Percentiles rank a stretch among this genome's conserved stretches.
Conservation (phyloP, 2,329 filamentous ascomycete genomes). For the Plenodomus biglobosus region DNA sequence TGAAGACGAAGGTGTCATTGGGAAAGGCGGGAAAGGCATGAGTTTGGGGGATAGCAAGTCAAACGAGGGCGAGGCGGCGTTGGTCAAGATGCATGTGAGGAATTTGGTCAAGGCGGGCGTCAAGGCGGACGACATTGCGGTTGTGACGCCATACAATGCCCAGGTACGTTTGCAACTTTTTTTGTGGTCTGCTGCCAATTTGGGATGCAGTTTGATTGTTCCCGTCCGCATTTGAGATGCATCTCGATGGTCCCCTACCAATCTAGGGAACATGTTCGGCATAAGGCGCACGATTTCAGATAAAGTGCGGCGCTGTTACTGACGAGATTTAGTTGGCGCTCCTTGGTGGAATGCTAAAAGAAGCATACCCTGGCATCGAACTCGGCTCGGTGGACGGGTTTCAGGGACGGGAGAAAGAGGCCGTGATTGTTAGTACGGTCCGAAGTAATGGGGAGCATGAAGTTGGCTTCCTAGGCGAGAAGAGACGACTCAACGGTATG, state of each 20-base stretch:
- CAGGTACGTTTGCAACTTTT: constrained; percentile 58
- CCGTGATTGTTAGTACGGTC: constrained; percentile 89
- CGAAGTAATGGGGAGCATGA: constrained; percentile 84
- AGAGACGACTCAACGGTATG: constrained; percentile 86
- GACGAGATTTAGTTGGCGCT: constrained; percentile 64
- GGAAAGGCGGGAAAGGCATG: constrained; percentile 51
- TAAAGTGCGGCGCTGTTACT: constrained; percentile 1
- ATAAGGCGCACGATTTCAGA: not conserved
- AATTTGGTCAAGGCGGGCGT: constrained; percentile 79
- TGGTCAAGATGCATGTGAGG: constrained; percentile 77
- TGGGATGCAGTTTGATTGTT: not conserved
- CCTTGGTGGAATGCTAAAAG: constrained; percentile 74
- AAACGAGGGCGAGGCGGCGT: constrained; percentile 84
- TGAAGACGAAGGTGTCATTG: constrained; percentile 67
- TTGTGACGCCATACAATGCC: constrained; percentile 95
- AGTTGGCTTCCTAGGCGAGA: constrained; percentile 91
- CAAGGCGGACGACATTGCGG: constrained; percentile 79
- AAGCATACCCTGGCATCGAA: constrained; percentile 80
- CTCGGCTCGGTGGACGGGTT: constrained; percentile 97
- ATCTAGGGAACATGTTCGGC: constrained; percentile 1
- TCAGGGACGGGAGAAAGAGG: constrained; percentile 96
- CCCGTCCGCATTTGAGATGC: not conserved
- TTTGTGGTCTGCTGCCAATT: constrained; percentile 7
- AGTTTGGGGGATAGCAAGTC: constrained; percentile 76
- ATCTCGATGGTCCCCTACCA: not conserved